These are phyloP conservation scores for Vigna angularis DNA, from an alignment of 306 rosid species.

Conservation along the genomic window DNA sequence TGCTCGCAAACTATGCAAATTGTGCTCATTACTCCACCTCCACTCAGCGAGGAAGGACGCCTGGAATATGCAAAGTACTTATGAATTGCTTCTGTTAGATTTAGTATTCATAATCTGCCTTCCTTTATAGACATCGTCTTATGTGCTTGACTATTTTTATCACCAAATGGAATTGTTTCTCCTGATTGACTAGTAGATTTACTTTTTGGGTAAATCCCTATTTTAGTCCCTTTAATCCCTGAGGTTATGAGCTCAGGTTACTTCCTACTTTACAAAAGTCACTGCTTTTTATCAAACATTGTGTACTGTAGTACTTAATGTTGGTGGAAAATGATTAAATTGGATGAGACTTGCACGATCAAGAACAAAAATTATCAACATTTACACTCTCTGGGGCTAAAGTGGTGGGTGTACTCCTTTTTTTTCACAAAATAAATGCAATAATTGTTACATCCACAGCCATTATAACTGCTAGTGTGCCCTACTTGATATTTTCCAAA, in stretches of 20 bases:
- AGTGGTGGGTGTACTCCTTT: background rate
- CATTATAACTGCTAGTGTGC: conserved; percentile 2
- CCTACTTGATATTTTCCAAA: conserved; percentile 18
- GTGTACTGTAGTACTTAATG: background rate
- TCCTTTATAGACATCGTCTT: conserved; percentile 17
- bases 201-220: background rate
- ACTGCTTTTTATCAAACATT: background rate
- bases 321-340: background rate
- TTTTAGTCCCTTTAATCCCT: background rate
- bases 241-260: background rate
- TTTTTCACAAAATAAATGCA: background rate
- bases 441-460: conserved; percentile 5
- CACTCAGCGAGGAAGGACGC: conserved; percentile 85
- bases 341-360: background rate
- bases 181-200: background rate
- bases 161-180: conserved; percentile 30
- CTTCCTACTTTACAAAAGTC: background rate
- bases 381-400: background rate
- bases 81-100: conserved; percentile 17
- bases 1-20: conserved; percentile 65
- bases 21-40: conserved; percentile 90
- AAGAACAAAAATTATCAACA: background rate
- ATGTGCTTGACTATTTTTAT: conserved; percentile 32
- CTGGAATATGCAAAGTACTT: conserved; percentile 67
- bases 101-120: conserved; percentile 31